phyloP scores from a whole-genome alignment of 2,329 filamentous ascomycete species.

The Ceratocystis smalleyi region DNA sequence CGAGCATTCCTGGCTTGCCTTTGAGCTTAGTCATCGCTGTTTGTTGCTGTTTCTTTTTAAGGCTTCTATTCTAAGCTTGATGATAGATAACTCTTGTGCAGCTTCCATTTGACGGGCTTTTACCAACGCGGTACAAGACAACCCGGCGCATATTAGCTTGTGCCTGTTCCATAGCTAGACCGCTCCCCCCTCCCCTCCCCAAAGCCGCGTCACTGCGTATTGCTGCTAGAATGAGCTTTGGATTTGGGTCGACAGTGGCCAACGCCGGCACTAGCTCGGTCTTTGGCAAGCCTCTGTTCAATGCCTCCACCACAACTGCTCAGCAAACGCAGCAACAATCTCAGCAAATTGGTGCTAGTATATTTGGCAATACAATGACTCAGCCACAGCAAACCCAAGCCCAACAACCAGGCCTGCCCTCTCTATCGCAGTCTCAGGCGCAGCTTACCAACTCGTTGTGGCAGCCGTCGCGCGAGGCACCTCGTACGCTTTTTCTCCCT shows the following conservation, averaged over 20 bases:
- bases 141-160: no score
- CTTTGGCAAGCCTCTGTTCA: constrained; percentile 19
- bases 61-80: constrained; percentile 3
- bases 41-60: not conserved
- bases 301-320: constrained; percentile 19
- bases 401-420: constrained; percentile 30
- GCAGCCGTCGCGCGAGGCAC: constrained; percentile 36
- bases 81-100: not conserved
- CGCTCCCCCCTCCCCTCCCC: no score
- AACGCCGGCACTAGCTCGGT: constrained; percentile 15
- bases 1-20: not conserved
- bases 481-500: constrained; percentile 26
- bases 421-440: constrained; percentile 31
- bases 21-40: not conserved
- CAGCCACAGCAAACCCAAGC: constrained; percentile 27
- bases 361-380: constrained; percentile 17
- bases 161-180: no score
- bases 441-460: constrained; percentile 36
- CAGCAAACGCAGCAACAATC: constrained; percentile 26
- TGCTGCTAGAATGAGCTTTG: constrained; percentile 12
- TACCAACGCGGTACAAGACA: not conserved
- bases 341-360: constrained; percentile 17
- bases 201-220: no score
- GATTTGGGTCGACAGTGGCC: constrained; percentile 3
- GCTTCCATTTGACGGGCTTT: not conserved